Conservation (phyloP, 2,329 filamentous ascomycete genomes). For the Diaporthe sp. region DNA sequence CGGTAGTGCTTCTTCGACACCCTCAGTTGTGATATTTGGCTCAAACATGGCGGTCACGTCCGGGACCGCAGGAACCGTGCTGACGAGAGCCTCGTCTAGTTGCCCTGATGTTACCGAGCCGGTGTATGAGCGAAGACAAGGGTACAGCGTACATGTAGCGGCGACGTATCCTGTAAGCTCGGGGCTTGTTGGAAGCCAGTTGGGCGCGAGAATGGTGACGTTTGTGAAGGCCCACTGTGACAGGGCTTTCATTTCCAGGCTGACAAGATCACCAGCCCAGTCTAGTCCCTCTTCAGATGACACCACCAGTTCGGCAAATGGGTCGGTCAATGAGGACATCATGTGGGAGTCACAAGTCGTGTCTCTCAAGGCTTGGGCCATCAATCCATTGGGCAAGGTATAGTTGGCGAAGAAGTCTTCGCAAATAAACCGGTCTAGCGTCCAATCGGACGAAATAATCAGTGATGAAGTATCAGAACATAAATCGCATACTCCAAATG, state of each 20-base stretch:
- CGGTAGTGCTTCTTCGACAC: not conserved
- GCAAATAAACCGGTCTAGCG: too few species aligned
- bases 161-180: not conserved
- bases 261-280: not conserved
- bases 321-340: too few species aligned
- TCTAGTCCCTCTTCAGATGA: not conserved
- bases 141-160: not conserved
- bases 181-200: not conserved
- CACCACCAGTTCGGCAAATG: too few species aligned
- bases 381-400: not conserved
- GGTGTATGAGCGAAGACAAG: not conserved
- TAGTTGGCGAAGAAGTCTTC: not conserved
- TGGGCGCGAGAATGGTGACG: not conserved
- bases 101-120: not conserved
- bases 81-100: not conserved
- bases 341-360: too few species aligned
- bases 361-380: rapidly evolving
- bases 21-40: not conserved
- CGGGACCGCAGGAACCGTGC: not conserved
- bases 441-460: not conserved
- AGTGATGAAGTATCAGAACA: not conserved
- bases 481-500: not conserved
- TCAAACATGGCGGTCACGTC: not conserved
- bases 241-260: not conserved
- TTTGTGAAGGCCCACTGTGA: not conserved